phyloP scores from a whole-genome alignment of 805 yeast genomes.

The Lipomyces mesembrius region DNA sequence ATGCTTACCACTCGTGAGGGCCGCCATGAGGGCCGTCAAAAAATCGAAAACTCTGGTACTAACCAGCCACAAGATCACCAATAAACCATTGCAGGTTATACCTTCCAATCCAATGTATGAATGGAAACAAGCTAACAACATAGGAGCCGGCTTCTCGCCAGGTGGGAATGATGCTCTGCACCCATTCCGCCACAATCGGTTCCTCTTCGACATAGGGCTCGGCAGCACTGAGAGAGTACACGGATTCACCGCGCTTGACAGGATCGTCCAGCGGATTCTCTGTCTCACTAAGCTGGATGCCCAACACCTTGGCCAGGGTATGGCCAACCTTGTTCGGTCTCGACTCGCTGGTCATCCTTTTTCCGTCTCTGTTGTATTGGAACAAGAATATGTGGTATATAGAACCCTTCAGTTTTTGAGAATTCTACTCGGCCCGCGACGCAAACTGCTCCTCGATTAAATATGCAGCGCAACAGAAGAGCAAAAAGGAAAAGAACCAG shows the following conservation, averaged over 20 bases:
- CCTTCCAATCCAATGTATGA: background rate
- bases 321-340: background rate
- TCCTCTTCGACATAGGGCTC: background rate
- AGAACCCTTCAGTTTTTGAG: too few relatives aligned
- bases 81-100: background rate
- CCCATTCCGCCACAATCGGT: background rate
- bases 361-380: background rate
- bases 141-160: background rate
- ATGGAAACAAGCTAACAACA: conserved; percentile 3
- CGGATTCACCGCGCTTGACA: background rate
- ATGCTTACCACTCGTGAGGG: background rate
- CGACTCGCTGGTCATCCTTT: background rate
- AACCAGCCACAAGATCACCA: background rate
- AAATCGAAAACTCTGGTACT: background rate
- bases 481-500: too few relatives aligned
- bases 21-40: too few relatives aligned
- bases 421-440: too few relatives aligned
- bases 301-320: background rate
- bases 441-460: too few relatives aligned
- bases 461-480: too few relatives aligned
- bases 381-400: too few relatives aligned
- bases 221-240: background rate
- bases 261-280: background rate
- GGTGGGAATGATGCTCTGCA: background rate
- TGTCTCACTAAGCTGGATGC: conserved; percentile 1